These are phyloP conservation scores for Acmispon strigosus DNA, from an alignment of 306 rosid species.

Conservation along the genomic window DNA sequence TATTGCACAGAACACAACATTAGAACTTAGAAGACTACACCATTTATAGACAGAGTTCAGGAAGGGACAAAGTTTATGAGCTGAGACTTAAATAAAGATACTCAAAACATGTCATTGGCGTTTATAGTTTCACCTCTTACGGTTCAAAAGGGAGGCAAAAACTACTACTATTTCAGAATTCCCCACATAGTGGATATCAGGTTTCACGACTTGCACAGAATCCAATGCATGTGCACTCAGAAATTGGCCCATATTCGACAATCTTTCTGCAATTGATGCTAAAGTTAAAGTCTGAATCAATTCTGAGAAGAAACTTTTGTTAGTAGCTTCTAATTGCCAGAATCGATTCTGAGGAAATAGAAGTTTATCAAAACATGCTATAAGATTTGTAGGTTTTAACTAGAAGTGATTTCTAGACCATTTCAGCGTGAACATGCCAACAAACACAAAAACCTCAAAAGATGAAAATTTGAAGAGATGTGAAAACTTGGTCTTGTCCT, in stretches of 20 bases:
- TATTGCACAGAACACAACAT: background rate
- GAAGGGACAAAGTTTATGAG: background rate
- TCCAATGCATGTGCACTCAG: too few species aligned
- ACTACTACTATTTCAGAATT: slow-evolving; percentile 20
- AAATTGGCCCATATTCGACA: too few species aligned
- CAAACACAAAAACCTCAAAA: slow-evolving; percentile 10
- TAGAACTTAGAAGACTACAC: background rate
- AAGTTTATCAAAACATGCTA: too few species aligned
- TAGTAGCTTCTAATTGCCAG: too few species aligned
- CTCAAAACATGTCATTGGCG: slow-evolving; percentile 39
- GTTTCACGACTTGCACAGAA: too few species aligned
- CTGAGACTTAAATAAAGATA: slow-evolving; percentile 19
- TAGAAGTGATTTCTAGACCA: too few species aligned
- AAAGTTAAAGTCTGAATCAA: too few species aligned
- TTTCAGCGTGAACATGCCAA: too few species aligned
- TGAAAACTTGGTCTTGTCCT: slow-evolving; percentile 12
- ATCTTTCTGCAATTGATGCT: too few species aligned
- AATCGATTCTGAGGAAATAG: too few species aligned
- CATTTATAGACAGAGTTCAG: background rate
- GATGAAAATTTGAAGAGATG: slow-evolving; percentile 23
- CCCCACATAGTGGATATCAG: slow-evolving; percentile 1
- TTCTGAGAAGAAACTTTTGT: too few species aligned
- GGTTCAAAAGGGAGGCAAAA: slow-evolving; percentile 26
- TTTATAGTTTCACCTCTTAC: slow-evolving; percentile 36
- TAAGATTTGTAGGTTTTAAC: too few species aligned